phyloP scores from a whole-genome alignment of 345 rosid species.

The Gossypium bickii region DNA sequence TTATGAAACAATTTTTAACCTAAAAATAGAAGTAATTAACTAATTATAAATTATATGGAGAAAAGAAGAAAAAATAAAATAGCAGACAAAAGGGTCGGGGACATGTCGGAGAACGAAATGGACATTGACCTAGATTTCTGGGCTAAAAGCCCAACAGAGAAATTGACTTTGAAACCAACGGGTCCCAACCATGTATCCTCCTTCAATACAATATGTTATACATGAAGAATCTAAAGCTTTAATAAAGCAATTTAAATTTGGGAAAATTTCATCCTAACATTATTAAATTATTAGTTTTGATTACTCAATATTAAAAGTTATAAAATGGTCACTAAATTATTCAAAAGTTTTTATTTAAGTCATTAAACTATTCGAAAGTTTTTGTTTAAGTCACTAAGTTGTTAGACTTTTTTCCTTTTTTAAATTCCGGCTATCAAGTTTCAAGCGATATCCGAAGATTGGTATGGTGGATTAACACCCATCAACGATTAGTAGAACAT shows the following conservation, averaged over 20 bases:
- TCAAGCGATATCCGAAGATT: too few species aligned
- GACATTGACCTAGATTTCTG: constrained; percentile 48
- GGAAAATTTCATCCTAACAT: too few species aligned
- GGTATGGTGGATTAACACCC: too few species aligned
- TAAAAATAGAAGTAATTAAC: constrained; percentile 9
- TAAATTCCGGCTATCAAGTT: too few species aligned
- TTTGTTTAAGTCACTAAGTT: too few species aligned
- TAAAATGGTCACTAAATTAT: too few species aligned
- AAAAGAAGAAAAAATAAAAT: constrained; percentile 18
- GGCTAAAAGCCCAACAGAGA: constrained; percentile 53
- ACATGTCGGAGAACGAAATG: constrained; percentile 49
- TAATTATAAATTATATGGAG: constrained; percentile 20
- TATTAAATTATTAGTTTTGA: too few species aligned
- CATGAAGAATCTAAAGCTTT: constrained; percentile 20
- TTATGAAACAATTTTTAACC: neutral
- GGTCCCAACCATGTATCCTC: constrained; percentile 32
- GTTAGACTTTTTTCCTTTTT: too few species aligned
- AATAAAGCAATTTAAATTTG: neutral
- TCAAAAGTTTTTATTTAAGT: too few species aligned
- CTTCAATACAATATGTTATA: constrained; percentile 21
- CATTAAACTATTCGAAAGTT: too few species aligned
- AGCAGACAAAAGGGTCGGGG: constrained; percentile 56
- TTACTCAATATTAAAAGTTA: too few species aligned
- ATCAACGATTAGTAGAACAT: too few species aligned
- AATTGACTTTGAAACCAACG: constrained; percentile 42